phyloP scores from a whole-genome alignment of 805 yeast species.

The Peterozyma toletana region DNA sequence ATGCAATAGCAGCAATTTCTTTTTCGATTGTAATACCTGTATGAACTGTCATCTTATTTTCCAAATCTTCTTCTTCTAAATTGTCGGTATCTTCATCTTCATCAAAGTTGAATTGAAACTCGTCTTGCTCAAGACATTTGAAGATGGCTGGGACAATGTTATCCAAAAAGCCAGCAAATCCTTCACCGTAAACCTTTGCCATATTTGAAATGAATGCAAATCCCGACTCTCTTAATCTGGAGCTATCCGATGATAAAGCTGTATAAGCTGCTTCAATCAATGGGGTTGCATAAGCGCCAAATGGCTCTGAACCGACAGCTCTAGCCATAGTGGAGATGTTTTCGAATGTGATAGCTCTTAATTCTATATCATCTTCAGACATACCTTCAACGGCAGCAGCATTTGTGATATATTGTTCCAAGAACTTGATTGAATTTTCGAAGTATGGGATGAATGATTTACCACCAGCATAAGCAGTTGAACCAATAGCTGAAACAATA shows the following conservation, averaged over 20 bases:
- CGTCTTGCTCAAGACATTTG: constrained; percentile 80
- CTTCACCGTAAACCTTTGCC: constrained; percentile 91
- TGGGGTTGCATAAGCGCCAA: constrained; percentile 80
- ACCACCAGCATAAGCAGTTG: constrained; percentile 95
- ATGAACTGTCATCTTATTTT: constrained; percentile 76
- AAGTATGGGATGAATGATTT: constrained; percentile 82
- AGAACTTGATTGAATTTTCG: constrained; percentile 66
- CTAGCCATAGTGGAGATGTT: constrained; percentile 91
- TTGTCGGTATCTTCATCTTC: constrained; percentile 44
- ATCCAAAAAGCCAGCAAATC: constrained; percentile 79
- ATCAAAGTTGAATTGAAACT: constrained; percentile 60
- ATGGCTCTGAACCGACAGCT: constrained; percentile 90
- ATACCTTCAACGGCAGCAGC: constrained; percentile 65
- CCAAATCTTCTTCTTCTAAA: constrained; percentile 54
- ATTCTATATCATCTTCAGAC: constrained; percentile 83
- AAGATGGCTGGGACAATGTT: constrained; percentile 79
- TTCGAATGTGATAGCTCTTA: constrained; percentile 89
- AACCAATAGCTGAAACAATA: constrained; percentile 92
- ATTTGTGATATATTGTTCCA: constrained; percentile 76
- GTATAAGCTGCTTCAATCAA: constrained; percentile 81
- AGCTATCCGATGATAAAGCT: constrained; percentile 68
- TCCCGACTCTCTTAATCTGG: constrained; percentile 90
- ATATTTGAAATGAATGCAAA: constrained; percentile 88
- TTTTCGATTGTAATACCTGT: constrained; percentile 94
- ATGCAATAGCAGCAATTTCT: constrained; percentile 88